A percentile compares a stretch with the other conserved stretches of the same genome.
Evolutionary conservation across 306 rosid genomes (phyloP).

Genomic region (Corylus americana): DNA sequence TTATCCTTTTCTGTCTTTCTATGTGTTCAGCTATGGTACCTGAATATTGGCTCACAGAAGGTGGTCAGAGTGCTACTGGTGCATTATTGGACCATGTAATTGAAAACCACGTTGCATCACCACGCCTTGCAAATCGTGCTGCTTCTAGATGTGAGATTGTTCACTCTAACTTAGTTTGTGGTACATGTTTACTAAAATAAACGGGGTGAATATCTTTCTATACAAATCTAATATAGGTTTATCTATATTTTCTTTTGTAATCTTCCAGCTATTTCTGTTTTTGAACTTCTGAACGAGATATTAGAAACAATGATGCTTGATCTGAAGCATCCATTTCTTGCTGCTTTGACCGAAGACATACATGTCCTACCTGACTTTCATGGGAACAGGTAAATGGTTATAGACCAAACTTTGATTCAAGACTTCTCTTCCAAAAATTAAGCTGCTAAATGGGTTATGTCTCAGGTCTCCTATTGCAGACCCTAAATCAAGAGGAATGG

Average conservation of each 20-base stretch:
- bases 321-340: slow-evolving; percentile 64
- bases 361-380: slow-evolving; percentile 96
- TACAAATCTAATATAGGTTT: slow-evolving; percentile 10
- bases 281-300: slow-evolving; percentile 78
- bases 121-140: slow-evolving; percentile 77
- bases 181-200: slow-evolving; percentile 1
- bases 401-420: slow-evolving; percentile 12
- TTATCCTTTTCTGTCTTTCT: slow-evolving; percentile 24
- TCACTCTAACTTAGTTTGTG: slow-evolving; percentile 18
- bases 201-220: slow-evolving; percentile 1
- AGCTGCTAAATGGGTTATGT: slow-evolving; percentile 29
- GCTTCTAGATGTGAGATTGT: slow-evolving; percentile 69
- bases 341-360: slow-evolving; percentile 77
- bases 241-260: slow-evolving; percentile 22
- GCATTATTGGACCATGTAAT: slow-evolving; percentile 90
- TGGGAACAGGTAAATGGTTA: slow-evolving; percentile 79
- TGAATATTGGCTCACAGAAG: slow-evolving; percentile 96
- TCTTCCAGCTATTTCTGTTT: slow-evolving; percentile 66
- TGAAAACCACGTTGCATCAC: slow-evolving; percentile 76
- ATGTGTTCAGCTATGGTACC: slow-evolving; percentile 84
- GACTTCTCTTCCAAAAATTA: slow-evolving; percentile 27
- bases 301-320: slow-evolving; percentile 63
- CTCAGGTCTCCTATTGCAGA: slow-evolving; percentile 94
- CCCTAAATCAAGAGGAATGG: slow-evolving; percentile 86
- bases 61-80: slow-evolving; percentile 99